These are phyloP conservation scores for Trichodelitschia bisporula DNA, from an alignment of 495 filamentous ascomycete species.

Conservation along the genomic window DNA sequence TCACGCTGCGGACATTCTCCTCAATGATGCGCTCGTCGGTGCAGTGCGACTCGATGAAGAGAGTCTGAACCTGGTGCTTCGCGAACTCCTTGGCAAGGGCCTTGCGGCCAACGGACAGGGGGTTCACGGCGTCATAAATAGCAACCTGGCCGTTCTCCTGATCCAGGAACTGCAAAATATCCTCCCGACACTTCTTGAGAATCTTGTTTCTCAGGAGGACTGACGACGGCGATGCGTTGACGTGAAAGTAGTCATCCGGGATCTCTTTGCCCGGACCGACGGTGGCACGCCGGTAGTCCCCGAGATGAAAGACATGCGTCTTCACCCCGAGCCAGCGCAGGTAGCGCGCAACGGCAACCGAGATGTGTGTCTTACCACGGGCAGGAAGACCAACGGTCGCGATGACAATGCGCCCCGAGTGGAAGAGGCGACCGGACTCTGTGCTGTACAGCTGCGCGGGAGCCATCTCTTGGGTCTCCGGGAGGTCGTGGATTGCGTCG, in stretches of 20 bases:
- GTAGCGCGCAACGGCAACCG: conserved; percentile 84
- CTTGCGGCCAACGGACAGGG: conserved; percentile 55
- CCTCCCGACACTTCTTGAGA: conserved; percentile 87
- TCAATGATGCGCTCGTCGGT: conserved; percentile 82
- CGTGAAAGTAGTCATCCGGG: conserved; percentile 93
- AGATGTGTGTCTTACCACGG: conserved; percentile 95
- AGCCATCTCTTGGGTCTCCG: conserved; percentile 61
- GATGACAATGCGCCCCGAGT: conserved; percentile 90
- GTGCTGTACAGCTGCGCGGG: conserved; percentile 96
- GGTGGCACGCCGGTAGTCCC: conserved; percentile 84
- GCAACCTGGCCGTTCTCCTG: conserved; percentile 96
- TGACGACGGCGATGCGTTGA: conserved; percentile 73
- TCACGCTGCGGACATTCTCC: conserved; percentile 91
- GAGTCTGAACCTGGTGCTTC: conserved; percentile 82
- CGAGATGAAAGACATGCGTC: conserved; percentile 88
- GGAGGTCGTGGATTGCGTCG: conserved; percentile 90
- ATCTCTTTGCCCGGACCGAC: conserved; percentile 69
- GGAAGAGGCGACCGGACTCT: conserved; percentile 87
- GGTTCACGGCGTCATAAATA: conserved; percentile 98
- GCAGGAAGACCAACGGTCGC: conserved; percentile 91
- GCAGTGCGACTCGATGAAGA: conserved; percentile 92
- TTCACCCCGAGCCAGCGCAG: conserved; percentile 96
- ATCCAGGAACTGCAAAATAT: conserved; percentile 87
- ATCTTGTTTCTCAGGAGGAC: conserved; percentile 88
- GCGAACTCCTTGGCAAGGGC: conserved; percentile 86